These are phyloP conservation scores for Striga asiatica DNA, from an alignment of 257 asterid species.

Conservation along the genomic window DNA sequence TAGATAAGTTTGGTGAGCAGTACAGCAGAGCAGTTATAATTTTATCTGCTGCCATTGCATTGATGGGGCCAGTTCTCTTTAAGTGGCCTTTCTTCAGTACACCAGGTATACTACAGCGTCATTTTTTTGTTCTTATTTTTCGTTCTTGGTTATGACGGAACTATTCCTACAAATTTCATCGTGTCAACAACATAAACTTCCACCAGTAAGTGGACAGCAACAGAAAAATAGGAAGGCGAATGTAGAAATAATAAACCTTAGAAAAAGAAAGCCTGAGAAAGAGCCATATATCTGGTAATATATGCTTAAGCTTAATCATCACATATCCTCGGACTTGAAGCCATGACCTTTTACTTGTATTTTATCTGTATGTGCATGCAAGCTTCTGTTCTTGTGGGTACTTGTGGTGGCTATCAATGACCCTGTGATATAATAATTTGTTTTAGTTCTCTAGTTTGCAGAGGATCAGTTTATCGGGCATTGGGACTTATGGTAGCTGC, in stretches of 20 bases:
- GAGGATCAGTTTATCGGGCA: conserved; percentile 97
- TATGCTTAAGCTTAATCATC: neutral
- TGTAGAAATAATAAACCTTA: neutral
- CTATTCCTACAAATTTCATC: neutral
- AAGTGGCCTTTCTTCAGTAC: conserved; percentile 91
- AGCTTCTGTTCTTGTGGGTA: neutral
- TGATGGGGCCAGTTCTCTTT: conserved; percentile 84
- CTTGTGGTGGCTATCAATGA: neutral
- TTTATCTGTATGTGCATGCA: neutral
- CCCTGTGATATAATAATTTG: conserved; percentile 9
- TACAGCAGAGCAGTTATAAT: conserved; percentile 83
- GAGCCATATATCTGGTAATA: neutral
- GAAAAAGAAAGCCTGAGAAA: neutral
- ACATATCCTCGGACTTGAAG: neutral
- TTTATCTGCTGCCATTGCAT: conserved; percentile 60
- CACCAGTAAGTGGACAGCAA: neutral
- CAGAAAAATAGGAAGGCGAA: neutral
- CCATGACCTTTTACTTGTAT: neutral
- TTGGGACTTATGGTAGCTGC: conserved; percentile 99
- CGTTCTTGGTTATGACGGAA: neutral
- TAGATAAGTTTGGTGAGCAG: conserved; percentile 87
- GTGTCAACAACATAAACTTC: neutral
- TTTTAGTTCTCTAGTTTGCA: conserved; percentile 53
- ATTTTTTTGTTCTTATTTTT: neutral
- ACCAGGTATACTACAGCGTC: conserved; percentile 48